These are phyloP conservation scores for Psilocybe tampanensis DNA, from an alignment of 768 basidiomycete species.

Conservation along the genomic window DNA sequence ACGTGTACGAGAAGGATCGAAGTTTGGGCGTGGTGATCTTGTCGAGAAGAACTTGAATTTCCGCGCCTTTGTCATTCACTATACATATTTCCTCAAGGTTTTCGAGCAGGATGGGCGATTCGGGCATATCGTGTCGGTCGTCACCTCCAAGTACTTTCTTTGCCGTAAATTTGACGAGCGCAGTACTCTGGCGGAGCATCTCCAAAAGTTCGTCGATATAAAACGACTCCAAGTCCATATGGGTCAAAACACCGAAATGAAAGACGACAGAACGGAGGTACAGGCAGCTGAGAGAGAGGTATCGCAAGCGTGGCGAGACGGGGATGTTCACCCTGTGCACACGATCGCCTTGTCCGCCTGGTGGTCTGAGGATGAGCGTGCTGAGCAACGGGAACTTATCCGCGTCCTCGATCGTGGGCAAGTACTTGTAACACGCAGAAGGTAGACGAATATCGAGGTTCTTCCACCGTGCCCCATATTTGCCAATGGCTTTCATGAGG, in stretches of 20 bases:
- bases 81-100: constrained; percentile 15
- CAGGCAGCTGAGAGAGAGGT: constrained; percentile 19
- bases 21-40: constrained; percentile 19
- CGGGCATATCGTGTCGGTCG: constrained; percentile 19
- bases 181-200: constrained; percentile 19
- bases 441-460: constrained; percentile 20
- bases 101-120: constrained; percentile 12
- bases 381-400: constrained; percentile 15
- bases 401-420: constrained; percentile 15
- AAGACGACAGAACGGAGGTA: constrained; percentile 21
- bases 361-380: constrained; percentile 17
- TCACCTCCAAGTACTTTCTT: constrained; percentile 20
- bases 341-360: constrained; percentile 22
- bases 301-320: constrained; percentile 12
- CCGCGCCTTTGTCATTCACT: constrained; percentile 21
- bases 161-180: constrained; percentile 12
- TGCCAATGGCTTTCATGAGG: constrained; percentile 16
- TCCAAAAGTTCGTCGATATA: constrained; percentile 22
- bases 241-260: constrained; percentile 15
- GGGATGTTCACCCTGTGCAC: constrained; percentile 13
- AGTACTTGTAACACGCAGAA: constrained; percentile 16
- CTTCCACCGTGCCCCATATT: constrained; percentile 17
- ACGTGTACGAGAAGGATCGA: constrained; percentile 8
- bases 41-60: constrained; percentile 13
- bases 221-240: constrained; percentile 22